These are phyloP conservation scores for Leucoagaricus sp. DNA, from an alignment of 1,284 basidiomycete genomes.

Conservation along the genomic window DNA sequence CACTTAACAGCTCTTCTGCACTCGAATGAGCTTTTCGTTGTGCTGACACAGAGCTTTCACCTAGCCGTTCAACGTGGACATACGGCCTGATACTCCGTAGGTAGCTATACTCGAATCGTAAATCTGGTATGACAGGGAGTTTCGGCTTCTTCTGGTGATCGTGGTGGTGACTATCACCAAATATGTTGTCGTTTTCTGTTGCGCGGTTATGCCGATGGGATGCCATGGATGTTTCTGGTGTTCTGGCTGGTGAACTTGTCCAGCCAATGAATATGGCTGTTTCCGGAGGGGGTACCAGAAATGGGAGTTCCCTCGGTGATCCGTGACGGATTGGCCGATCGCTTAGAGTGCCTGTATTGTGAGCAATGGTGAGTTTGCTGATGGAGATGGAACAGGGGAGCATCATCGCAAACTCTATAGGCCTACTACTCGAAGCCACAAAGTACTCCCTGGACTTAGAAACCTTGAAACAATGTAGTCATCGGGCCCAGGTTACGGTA, in stretches of 20 bases:
- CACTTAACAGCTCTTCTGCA: constrained; percentile 19
- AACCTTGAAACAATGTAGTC: constrained; percentile 3
- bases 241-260: neutral
- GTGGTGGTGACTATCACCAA: constrained; percentile 19
- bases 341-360: neutral
- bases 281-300: neutral
- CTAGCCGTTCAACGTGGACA: constrained; percentile 40
- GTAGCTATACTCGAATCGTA: constrained; percentile 74
- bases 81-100: constrained; percentile 58
- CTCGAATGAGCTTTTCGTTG: neutral
- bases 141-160: constrained; percentile 26
- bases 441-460: neutral
- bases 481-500: neutral
- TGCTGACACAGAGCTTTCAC: constrained; percentile 5
- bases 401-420: neutral
- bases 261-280: neutral
- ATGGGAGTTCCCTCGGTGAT: neutral
- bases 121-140: constrained; percentile 58
- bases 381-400: constrained; percentile 10
- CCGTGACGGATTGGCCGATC: neutral
- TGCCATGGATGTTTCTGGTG: constrained; percentile 19
- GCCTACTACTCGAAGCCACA: neutral
- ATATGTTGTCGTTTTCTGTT: neutral
- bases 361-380: constrained; percentile 9
- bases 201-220: constrained; percentile 23